These are phyloP conservation scores for Mycena leptocephala DNA, from an alignment of 768 basidiomycete genomes.

Conservation along the genomic window DNA sequence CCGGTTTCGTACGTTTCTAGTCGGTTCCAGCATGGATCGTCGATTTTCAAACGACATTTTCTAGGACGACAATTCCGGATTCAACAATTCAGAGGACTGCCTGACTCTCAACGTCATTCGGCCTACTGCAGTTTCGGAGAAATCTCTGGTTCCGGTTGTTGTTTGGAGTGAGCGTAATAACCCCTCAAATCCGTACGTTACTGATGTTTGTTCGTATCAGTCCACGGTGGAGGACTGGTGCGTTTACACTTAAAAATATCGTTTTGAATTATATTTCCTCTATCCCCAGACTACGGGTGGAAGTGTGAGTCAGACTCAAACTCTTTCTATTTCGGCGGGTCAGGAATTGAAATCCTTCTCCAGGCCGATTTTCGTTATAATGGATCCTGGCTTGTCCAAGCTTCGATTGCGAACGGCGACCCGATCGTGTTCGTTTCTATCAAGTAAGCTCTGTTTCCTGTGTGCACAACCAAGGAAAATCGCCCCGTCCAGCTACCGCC, in stretches of 20 bases:
- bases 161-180: conserved; percentile 42
- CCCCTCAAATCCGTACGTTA: neutral
- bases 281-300: conserved; percentile 28
- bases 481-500: conserved; percentile 33
- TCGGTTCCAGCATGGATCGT: neutral
- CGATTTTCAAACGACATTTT: neutral
- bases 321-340: conserved; percentile 22
- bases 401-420: conserved; percentile 24
- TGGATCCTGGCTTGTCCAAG: conserved; percentile 40
- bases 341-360: conserved; percentile 18
- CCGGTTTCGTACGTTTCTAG: conserved; percentile 24
- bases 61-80: conserved; percentile 30
- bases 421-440: conserved; percentile 35
- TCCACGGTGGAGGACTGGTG: conserved; percentile 33
- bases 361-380: conserved; percentile 52
- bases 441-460: conserved; percentile 13
- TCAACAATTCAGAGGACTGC: conserved; percentile 45
- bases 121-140: conserved; percentile 43
- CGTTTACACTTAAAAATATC: neutral
- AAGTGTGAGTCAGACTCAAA: conserved; percentile 10
- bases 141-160: conserved; percentile 47
- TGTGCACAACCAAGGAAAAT: neutral
- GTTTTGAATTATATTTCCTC: conserved; percentile 11
- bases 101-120: conserved; percentile 52
- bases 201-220: conserved; percentile 27